Percentiles rank a stretch among this genome's conserved stretches.
phyloP scores from a whole-genome alignment of 352 stramenopile species.

The Globisporangium spiculum region DNA sequence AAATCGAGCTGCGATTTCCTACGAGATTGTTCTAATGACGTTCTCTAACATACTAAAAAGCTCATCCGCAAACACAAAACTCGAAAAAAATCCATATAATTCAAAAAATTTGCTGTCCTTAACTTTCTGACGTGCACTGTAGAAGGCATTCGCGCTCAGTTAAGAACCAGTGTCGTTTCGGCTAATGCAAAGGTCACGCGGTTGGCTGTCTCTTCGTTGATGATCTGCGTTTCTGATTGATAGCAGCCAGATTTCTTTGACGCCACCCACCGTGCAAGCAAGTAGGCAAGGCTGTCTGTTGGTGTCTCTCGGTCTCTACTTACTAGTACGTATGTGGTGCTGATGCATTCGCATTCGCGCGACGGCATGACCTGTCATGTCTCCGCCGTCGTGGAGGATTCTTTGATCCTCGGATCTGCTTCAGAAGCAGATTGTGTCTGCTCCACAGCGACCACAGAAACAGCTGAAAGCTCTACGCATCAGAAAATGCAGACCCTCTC shows the following conservation, averaged over 20 bases:
- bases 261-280: not conserved
- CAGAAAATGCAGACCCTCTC: no score
- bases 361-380: not conserved
- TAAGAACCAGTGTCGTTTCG: not conserved
- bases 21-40: no score
- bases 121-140: no score
- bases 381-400: not conserved
- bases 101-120: no score
- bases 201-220: no score
- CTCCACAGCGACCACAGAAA: not conserved
- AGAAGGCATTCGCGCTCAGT: not conserved
- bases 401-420: not conserved
- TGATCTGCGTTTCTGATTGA: not conserved
- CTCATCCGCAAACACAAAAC: no score
- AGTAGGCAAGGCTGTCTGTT: no score
- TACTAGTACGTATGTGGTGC: not conserved
- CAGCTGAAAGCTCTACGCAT: not conserved
- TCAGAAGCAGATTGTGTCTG: conserved; percentile 7
- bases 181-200: not conserved
- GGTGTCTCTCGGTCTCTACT: not conserved
- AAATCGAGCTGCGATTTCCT: no score
- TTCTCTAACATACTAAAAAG: no score
- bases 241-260: not conserved
- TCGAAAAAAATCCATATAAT: no score
- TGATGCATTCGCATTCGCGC: not conserved